Evolutionary conservation across 129 eudicot genomes (phyloP), one percentile per base, ranked within the genome.

Genomic region (Glebionis coronaria): DNA sequence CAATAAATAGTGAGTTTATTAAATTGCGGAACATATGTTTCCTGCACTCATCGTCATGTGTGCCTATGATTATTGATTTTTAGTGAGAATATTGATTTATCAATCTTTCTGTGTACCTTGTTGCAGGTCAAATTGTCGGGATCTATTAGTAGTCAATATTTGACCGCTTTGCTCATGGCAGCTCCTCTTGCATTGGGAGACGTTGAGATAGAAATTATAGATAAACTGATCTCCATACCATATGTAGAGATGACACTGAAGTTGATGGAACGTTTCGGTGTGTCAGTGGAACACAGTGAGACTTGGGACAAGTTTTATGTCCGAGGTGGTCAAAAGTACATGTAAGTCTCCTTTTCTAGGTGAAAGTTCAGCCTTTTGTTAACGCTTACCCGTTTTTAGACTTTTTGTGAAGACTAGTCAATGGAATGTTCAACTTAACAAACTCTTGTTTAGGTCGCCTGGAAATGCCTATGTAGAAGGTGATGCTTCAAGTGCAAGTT

Each of bases 401-500:
- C n/a, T 16, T 63, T 60, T 57, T 71, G 2, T 71, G 31, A 52
- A 76, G 61, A 27, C 62, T 23, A 15, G 54, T 75, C 29, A 19
- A 49, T 9, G 9, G 9, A 25, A 31, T 18, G 75, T 66, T 65
- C 9, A 28, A 12, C 14, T 29, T 4, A 28, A 65, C 4, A 49
- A 53, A 31, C 58, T 49, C 5, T 44, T 55, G 13, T 51, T 79
- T 66, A 93, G 98, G 81, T 93, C 98, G 44, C 98, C 98, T 65
- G 98, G 98, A 67, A 93, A 82, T 38, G 90, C 98, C 45, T 93
- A 73, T 68, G 95, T 93, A 13, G 98, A 93, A 80, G 98, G 98
- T 68, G 98, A 93, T 79, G 97, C 98, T 65, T 93, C 97, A 70
- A 88, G 95, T 75, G 98, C 98, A 61, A 93, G 98, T 79, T 93